Base-by-base conservation (phyloP, 2,329 filamentous ascomycete species). In the Trichoderma polysporum region DNA sequence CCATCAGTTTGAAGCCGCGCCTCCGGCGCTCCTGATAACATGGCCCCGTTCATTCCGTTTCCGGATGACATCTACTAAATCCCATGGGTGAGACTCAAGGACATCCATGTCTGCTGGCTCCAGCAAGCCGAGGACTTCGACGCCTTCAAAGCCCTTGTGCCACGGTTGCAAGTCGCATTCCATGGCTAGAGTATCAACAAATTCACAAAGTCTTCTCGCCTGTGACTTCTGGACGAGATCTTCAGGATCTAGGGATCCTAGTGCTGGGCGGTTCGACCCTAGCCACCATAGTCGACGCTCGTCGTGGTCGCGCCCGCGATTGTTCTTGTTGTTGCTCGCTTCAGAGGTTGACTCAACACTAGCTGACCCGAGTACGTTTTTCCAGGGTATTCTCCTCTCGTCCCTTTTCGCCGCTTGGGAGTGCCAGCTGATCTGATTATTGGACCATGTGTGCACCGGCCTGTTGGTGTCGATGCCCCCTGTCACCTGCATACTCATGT, bases 241-340 rank as follows among this genome's bases (percentile, higher is more conserved):
- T 3, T 52, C 41, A 4, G 37, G 60, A 0, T 31, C 3, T 10
- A 49, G n/a, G 12, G 47, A 10, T 15, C n/a, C 59, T 2, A 67
- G 39, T 8, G 66, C 66, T 17, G 47, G 17, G 19, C 31, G 31
- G 3, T 39, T 19, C 2, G 66, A 67, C 17, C 66, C 50, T 8
- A 67, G 52, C 66, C 66, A 67, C 50, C 52, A 67, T 4, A 67
- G n/a, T 19, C 17, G 50, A n/a, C 66, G 47, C 8, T 37, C 19
- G 17, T 10, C 17, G 29, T n/a, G n/a, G n/a, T n/a, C n/a, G n/a
- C n/a, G n/a, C n/a, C n/a, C 3, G 15, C 41, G 9, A 17, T 45
- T 45, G 12, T 45, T 45, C 2, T 22, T 10, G 1, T 22, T 22
- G 9, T 22, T 45, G 3, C 22, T 45, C 41, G 5, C 29, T n/a